Conservation (phyloP, 176 grass and related monocot genomes). For the Thalia dealbata region DNA sequence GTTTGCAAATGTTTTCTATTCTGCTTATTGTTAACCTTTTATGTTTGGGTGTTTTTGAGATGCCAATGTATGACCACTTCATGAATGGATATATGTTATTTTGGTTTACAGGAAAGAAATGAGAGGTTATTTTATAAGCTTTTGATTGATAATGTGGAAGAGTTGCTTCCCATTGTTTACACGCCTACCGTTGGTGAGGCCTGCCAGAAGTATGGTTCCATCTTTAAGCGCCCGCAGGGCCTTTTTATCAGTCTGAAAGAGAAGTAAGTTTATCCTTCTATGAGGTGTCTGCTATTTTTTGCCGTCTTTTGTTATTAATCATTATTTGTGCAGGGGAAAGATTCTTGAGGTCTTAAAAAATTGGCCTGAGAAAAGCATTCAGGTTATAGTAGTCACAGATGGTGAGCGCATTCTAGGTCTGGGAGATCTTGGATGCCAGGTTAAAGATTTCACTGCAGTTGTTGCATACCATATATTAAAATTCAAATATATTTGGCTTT, state of each 20-base stretch:
- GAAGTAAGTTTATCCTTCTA: conserved; percentile 33
- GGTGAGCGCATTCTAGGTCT: conserved; percentile 88
- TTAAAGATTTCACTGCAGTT: conserved; percentile 13
- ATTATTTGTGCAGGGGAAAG: conserved; percentile 41
- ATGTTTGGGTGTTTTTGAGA: not conserved
- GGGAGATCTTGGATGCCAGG: conserved; percentile 94
- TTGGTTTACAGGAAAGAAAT: conserved; percentile 55
- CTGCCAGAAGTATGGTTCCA: conserved; percentile 86
- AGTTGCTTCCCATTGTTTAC: conserved; percentile 82
- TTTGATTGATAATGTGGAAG: conserved; percentile 76
- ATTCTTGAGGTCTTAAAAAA: conserved; percentile 77
- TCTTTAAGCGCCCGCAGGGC: conserved; percentile 64
- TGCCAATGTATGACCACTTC: not conserved
- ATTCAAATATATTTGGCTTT: not conserved
- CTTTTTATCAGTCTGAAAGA: conserved; percentile 82
- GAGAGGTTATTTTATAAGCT: conserved; percentile 89
- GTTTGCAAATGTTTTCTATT: not conserved
- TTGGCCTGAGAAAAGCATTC: conserved; percentile 90
- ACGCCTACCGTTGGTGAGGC: conserved; percentile 97
- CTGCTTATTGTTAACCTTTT: too few relatives aligned
- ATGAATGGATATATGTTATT: not conserved
- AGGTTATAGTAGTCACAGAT: conserved; percentile 85
- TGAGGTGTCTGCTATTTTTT: not conserved
- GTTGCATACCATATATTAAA: not conserved
- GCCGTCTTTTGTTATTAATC: not conserved